Conservation (phyloP, 2,329 filamentous ascomycete genomes). For the Amesomyces nigricolor region DNA sequence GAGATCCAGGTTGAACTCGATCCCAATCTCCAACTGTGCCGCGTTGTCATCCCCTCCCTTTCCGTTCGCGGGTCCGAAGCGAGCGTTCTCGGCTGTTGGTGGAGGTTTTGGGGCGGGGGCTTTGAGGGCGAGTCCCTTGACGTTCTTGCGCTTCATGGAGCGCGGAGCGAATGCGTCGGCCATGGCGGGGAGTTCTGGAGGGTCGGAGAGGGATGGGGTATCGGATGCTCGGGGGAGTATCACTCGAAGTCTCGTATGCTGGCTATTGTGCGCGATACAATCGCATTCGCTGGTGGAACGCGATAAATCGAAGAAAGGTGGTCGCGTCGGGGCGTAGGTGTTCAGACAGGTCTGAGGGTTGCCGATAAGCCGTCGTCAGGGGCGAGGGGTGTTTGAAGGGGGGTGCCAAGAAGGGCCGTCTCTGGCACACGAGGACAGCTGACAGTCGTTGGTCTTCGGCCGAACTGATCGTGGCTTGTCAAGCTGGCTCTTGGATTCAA, state of each 20-base stretch:
- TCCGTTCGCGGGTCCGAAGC: conserved; percentile 55
- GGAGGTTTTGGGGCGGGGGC: conserved; percentile 67
- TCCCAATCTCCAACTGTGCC: conserved; percentile 80
- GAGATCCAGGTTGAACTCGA: conserved; percentile 92
- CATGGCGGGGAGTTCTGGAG: conserved; percentile 40
- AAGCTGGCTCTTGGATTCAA: too few species aligned
- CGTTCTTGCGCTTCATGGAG: conserved; percentile 98
- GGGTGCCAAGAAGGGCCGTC: conserved; percentile 3
- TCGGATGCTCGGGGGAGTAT: neutral
- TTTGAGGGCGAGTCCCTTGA: conserved; percentile 88
- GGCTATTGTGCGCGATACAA: neutral
- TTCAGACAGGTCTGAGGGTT: neutral
- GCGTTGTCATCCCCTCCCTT: conserved; percentile 54
- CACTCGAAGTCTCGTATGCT: neutral
- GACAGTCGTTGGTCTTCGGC: neutral
- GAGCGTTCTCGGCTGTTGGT: conserved; percentile 67
- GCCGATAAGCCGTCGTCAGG: conserved; percentile 4
- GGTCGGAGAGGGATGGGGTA: neutral
- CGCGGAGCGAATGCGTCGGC: conserved; percentile 58
- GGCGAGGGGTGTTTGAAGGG: conserved; percentile 9
- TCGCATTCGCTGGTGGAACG: conserved; percentile 8
- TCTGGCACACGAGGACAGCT: neutral
- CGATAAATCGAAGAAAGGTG: neutral
- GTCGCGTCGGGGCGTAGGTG: neutral
- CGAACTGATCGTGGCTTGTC: neutral